Percentiles rank a stretch among this genome's conserved stretches.
Conservation (phyloP, 1,284 basidiomycete genomes). For the Puccinia coronata region DNA sequence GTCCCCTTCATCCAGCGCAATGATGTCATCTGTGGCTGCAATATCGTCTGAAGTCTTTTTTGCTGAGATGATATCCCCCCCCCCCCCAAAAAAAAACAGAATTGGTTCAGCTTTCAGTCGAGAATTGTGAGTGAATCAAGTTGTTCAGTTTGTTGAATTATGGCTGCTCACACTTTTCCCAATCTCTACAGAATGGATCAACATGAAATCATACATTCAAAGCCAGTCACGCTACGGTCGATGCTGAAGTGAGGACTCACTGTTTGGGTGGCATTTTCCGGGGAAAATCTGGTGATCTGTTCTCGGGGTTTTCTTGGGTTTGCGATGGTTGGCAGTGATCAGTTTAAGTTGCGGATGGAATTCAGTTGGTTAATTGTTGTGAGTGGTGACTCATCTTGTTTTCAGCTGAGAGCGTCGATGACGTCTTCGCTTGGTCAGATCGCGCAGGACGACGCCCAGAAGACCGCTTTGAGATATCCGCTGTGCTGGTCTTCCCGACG, state of each 20-base stretch:
- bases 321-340: not conserved
- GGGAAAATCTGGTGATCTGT: not conserved
- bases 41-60: slow-evolving; percentile 50
- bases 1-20: slow-evolving; percentile 94
- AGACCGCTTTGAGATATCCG: not conserved
- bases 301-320: not conserved
- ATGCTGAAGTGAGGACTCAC: slow-evolving; percentile 11
- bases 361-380: too few relatives aligned
- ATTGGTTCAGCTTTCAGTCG: not conserved
- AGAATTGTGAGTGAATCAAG: too few relatives aligned
- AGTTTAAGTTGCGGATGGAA: too few relatives aligned
- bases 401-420: not conserved
- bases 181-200: slow-evolving; percentile 7
- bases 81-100: slow-evolving; percentile 18
- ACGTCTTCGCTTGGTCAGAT: not conserved
- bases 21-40: slow-evolving; percentile 47
- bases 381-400: not conserved
- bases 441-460: not conserved
- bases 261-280: slow-evolving; percentile 30
- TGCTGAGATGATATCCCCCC: slow-evolving; percentile 15
- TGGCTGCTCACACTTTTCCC: slow-evolving; percentile 38
- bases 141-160: not conserved
- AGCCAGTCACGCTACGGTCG: not conserved
- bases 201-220: not conserved
- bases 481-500: not conserved